Percentiles rank a stretch among this genome's conserved stretches.
Evolutionary conservation across 768 basidiomycete species (phyloP).

Genomic region (Auricularia cornea): DNA sequence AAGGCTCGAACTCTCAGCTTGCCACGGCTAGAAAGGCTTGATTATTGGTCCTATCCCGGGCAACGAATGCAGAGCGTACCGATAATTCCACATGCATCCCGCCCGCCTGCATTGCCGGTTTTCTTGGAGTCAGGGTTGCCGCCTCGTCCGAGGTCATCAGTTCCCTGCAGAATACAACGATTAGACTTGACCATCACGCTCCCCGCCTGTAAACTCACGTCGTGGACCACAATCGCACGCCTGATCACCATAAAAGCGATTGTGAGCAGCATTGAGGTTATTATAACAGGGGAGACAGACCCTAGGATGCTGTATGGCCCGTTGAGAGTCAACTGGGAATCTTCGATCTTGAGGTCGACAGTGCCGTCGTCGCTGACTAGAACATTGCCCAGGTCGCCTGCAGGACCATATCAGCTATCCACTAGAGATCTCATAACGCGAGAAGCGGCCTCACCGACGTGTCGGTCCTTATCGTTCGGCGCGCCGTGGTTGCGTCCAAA

Average conservation of each 20-base stretch:
- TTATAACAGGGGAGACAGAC: constrained; percentile 28
- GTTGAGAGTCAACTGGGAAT: constrained; percentile 54
- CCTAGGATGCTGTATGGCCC: constrained; percentile 64
- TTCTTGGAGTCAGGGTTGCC: constrained; percentile 58
- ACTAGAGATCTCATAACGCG: background rate
- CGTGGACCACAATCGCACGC: constrained; percentile 69
- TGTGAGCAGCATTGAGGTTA: constrained; percentile 3
- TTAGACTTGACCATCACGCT: background rate
- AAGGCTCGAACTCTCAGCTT: background rate
- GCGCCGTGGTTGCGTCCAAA: constrained; percentile 57
- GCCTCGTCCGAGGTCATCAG: constrained; percentile 73
- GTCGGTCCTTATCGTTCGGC: constrained; percentile 44
- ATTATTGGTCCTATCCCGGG: background rate
- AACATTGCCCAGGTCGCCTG: constrained; percentile 61
- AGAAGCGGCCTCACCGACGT: constrained; percentile 40
- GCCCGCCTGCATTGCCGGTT: constrained; percentile 70
- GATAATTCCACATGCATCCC: constrained; percentile 78
- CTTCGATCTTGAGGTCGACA: constrained; percentile 50
- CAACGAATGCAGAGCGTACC: constrained; percentile 28
- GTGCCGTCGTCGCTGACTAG: constrained; percentile 48
- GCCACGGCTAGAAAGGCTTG: background rate
- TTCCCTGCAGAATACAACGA: constrained; percentile 33
- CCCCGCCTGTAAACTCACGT: constrained; percentile 29
- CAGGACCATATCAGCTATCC: background rate
- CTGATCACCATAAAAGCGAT: constrained; percentile 22